Evolutionary conservation across 345 rosid genomes (phyloP), one percentile per base, ranked within the genome.

Genomic region (Eucalyptus sideroxylon): DNA sequence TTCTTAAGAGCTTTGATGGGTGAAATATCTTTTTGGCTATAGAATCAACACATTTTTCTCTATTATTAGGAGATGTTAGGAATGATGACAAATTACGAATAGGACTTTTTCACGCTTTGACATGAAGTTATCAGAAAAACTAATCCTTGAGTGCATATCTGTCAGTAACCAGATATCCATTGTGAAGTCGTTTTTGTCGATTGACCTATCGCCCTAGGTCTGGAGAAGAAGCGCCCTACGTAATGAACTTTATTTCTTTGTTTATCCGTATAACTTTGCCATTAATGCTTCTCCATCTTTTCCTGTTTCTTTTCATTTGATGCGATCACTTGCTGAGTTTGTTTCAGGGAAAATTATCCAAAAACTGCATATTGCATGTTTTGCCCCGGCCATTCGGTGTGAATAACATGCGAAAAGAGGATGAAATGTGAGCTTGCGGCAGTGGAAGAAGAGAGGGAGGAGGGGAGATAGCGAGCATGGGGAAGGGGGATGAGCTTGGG

Each of bases 101-200:
- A 77, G 3, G 47, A 40, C 16, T 11, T 37, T 77, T 77, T 77
- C 16, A 12, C 6, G 3, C 27, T 77, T 77, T 77, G 27, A 37
- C 7, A 2, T 40, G 24, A 77, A 4, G 16, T 77, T 37, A 40
- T 77, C 3, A 37, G 16, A 21, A 5, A 11, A 27, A 21, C 27
- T 21, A 1, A 27, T 72, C 8, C 3, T 34, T 31, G 11, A 67
- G 40, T 6, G 42, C 11, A 67, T 69, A 69, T 34, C 0, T 7
- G 2, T 69, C 26, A 1, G 0, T 69, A 34, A 69, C 14, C 12
- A 2, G 2, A 5, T 34, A 69, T 69, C 7, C 0, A 19, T 72
- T 23, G 6, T 37, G 24, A 11, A 72, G 14, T 37, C 3, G 8
- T 72, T 19, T 37, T 72, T 72, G 83, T 11, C 16, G 5, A 21